Percentiles rank a stretch among this genome's conserved stretches.
phyloP scores from a whole-genome alignment of 805 yeast genomes.

The Millerago galiae region DNA sequence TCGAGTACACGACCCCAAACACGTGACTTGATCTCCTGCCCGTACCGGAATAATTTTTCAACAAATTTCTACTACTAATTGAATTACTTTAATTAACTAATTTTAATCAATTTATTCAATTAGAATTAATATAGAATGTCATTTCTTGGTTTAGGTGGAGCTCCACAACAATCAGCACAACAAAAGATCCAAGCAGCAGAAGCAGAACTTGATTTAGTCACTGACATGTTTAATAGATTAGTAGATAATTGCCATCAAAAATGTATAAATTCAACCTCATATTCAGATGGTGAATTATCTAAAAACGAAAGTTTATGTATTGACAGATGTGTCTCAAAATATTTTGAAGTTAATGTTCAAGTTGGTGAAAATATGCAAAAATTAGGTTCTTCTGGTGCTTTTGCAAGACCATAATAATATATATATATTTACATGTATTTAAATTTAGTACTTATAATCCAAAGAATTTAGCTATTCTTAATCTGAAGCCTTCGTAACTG shows the following conservation, averaged over 20 bases:
- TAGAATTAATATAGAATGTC: conserved; percentile 50
- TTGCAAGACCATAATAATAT: conserved; percentile 23
- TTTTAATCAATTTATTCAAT: too few relatives aligned
- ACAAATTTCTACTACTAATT: too few relatives aligned
- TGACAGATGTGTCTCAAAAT: conserved; percentile 94
- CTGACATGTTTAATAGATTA: conserved; percentile 93
- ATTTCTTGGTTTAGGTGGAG: conserved; percentile 67
- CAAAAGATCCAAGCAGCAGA: conserved; percentile 88
- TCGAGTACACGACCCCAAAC: too few relatives aligned
- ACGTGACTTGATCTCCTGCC: too few relatives aligned
- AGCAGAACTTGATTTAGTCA: conserved; percentile 94
- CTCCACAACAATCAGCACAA: conserved; percentile 67
- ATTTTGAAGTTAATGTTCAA: conserved; percentile 89
- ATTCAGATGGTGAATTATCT: conserved; percentile 66
- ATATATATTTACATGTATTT: conserved; percentile 4
- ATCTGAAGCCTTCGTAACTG: conserved; percentile 68
- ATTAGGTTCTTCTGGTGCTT: conserved; percentile 39
- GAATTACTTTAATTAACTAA: too few relatives aligned
- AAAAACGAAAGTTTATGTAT: conserved; percentile 81
- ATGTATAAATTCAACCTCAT: conserved; percentile 58
- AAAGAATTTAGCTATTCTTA: conserved; percentile 60
- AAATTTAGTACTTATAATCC: conserved; percentile 34
- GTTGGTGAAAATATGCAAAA: conserved; percentile 77
- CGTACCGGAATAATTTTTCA: too few relatives aligned
- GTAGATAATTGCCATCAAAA: conserved; percentile 85